phyloP scores from a whole-genome alignment of 108 stramenopile species.

The Poteriospumella lacustris region DNA sequence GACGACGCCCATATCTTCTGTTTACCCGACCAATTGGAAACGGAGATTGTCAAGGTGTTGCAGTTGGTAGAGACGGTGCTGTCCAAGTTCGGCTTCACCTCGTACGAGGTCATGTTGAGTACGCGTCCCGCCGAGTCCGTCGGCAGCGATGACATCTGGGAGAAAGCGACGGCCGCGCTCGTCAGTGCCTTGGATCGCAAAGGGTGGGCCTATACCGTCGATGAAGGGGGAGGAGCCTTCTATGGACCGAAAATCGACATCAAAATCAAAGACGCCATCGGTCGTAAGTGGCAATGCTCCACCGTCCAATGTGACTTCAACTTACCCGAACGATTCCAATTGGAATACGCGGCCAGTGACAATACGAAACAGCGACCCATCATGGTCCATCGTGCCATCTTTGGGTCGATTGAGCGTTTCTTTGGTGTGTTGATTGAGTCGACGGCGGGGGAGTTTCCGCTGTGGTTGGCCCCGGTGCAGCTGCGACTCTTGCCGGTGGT shows the following conservation, averaged over 20 bases:
- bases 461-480: constrained; percentile 89
- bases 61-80: constrained; percentile 80
- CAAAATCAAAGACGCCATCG: constrained; percentile 95
- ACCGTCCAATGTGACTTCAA: constrained; percentile 98
- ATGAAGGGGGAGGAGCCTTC: constrained; percentile 96
- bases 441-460: constrained; percentile 85
- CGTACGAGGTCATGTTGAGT: constrained; percentile 89
- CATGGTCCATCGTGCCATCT: constrained; percentile 65
- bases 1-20: constrained; percentile 98
- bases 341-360: constrained; percentile 63
- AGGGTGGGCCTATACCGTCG: constrained; percentile 82
- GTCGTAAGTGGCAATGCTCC: constrained; percentile 94
- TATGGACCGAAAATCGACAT: constrained; percentile 97
- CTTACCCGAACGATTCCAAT: constrained; percentile 89
- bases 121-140: constrained; percentile 89
- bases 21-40: constrained; percentile 85
- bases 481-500: constrained; percentile 86
- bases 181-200: constrained; percentile 69
- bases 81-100: constrained; percentile 82
- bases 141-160: constrained; percentile 90
- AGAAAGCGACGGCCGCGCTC: constrained; percentile 69
- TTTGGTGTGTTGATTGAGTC: constrained; percentile 93
- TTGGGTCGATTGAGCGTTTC: constrained; percentile 95
- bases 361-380: constrained; percentile 43
- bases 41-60: constrained; percentile 83